Evolutionary conservation across 192 early-diverging fungal species (phyloP).

Genomic region (Allomyces macrogynus): DNA sequence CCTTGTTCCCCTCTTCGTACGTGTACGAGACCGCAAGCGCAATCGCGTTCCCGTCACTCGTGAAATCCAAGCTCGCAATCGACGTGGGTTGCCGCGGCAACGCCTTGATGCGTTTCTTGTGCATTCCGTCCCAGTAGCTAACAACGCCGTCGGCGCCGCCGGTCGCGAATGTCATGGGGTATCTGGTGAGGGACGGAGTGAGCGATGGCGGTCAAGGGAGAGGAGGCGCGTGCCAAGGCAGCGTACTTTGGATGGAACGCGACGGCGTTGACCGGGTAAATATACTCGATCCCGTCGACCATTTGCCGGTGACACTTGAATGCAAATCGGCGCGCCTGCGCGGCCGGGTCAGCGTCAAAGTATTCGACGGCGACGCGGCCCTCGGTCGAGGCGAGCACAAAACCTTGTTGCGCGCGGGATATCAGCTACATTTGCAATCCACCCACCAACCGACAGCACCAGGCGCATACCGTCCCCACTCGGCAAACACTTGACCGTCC

Average conservation of each 20-base stretch:
- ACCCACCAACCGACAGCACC: too few relatives aligned
- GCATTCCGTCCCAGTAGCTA: constrained; percentile 76
- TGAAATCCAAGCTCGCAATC: constrained; percentile 64
- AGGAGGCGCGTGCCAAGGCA: neutral
- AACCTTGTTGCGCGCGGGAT: too few relatives aligned
- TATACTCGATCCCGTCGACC: constrained; percentile 52
- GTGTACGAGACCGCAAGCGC: constrained; percentile 85
- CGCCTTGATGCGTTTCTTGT: constrained; percentile 70
- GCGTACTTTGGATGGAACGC: constrained; percentile 56
- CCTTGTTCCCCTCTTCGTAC: constrained; percentile 83
- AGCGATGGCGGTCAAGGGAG: neutral
- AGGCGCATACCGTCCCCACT: constrained; percentile 42
- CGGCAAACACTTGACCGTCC: constrained; percentile 69
- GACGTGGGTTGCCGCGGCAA: constrained; percentile 52
- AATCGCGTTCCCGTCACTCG: constrained; percentile 48
- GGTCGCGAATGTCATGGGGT: constrained; percentile 60
- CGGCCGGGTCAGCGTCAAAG: constrained; percentile 46
- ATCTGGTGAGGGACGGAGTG: constrained; percentile 26
- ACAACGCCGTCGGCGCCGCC: constrained; percentile 86
- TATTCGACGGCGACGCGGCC: constrained; percentile 87
- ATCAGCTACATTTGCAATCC: too few relatives aligned
- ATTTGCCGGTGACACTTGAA: constrained; percentile 90
- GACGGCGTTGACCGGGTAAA: constrained; percentile 84
- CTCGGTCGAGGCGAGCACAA: constrained; percentile 79
- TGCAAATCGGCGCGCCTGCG: constrained; percentile 66